These are phyloP conservation scores for Gossypium stocksii DNA, from an alignment of 345 rosid genomes.

Conservation along the genomic window DNA sequence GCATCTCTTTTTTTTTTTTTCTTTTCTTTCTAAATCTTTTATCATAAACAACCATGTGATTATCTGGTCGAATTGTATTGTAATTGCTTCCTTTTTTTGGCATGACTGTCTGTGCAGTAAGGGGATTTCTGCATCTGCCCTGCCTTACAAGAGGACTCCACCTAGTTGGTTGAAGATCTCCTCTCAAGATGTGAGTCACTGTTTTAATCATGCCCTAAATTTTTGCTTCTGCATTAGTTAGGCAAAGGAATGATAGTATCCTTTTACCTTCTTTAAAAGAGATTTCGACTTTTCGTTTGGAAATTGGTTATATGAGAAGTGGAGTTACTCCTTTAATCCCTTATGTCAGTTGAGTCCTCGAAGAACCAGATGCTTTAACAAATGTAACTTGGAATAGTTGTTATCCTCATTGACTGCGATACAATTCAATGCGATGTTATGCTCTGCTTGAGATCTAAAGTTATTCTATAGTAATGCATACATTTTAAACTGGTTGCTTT, in stretches of 20 bases:
- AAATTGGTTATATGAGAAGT: neutral
- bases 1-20: neutral
- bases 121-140: constrained; percentile 84
- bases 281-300: neutral
- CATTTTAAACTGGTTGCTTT: neutral
- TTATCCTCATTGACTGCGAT: neutral
- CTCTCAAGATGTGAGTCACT: constrained; percentile 44
- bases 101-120: constrained; percentile 31
- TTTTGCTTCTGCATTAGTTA: neutral
- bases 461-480: neutral
- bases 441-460: neutral
- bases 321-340: neutral
- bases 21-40: too few species aligned
- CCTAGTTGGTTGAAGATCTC: constrained; percentile 78
- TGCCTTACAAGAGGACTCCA: constrained; percentile 81
- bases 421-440: neutral
- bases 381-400: neutral
- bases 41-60: neutral
- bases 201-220: neutral
- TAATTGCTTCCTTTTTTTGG: neutral
- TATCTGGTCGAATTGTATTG: neutral
- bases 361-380: neutral
- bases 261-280: neutral
- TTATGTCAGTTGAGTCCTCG: neutral
- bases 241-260: neutral